A percentile compares a stretch with the other conserved stretches of the same genome.
Conservation (phyloP, 345 rosid species). For the Salix exigua region DNA sequence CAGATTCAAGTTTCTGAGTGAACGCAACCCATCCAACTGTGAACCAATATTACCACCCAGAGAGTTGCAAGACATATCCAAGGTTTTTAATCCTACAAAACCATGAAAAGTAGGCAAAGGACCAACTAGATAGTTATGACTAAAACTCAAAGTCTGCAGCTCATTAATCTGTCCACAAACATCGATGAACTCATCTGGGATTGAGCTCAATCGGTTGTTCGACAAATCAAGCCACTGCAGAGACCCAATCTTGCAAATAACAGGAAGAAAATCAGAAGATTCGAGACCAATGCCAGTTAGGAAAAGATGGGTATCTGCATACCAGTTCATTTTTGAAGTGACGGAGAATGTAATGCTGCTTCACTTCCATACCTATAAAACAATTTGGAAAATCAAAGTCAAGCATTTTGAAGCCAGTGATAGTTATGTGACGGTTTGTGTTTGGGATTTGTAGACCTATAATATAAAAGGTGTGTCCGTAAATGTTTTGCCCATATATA, state of each 20-base stretch:
- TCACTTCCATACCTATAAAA: too few relatives aligned
- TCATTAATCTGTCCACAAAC: constrained; percentile 41
- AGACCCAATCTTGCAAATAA: constrained; percentile 51
- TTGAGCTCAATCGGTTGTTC: constrained; percentile 43
- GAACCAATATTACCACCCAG: constrained; percentile 33
- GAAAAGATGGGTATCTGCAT: constrained; percentile 21
- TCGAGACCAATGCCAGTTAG: constrained; percentile 40
- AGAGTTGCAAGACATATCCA: constrained; percentile 53
- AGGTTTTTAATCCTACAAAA: constrained; percentile 44
- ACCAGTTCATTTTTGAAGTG: constrained; percentile 5
- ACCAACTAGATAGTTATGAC: constrained; percentile 38
- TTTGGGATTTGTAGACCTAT: too few relatives aligned
- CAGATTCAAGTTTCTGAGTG: constrained; percentile 48
- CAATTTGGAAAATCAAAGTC: too few relatives aligned
- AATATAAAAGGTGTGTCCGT: too few relatives aligned
- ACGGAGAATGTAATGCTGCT: too few relatives aligned
- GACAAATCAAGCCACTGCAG: constrained; percentile 54
- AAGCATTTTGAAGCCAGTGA: too few relatives aligned
- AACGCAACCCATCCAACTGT: constrained; percentile 47
- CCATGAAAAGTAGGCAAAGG: constrained; percentile 44
- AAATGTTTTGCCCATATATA: too few relatives aligned
- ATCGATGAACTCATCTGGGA: constrained; percentile 43
- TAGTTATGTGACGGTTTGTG: too few relatives aligned
- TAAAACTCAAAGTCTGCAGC: constrained; percentile 48
- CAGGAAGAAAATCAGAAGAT: constrained; percentile 37